These are phyloP conservation scores for Panaeolus papilionaceus DNA, from an alignment of 768 basidiomycete genomes.

Conservation along the genomic window DNA sequence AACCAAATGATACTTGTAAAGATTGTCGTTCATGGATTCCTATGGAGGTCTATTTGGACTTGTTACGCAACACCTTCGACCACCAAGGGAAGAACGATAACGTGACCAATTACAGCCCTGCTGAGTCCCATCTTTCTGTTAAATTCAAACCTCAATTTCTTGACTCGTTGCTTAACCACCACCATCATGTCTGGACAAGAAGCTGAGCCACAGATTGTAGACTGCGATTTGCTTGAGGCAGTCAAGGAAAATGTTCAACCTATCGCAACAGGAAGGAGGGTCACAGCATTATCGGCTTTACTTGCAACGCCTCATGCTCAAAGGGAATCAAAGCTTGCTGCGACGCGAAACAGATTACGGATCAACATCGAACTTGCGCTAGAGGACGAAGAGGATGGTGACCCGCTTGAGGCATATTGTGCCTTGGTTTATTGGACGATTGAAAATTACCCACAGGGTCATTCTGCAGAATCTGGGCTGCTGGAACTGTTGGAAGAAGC, in stretches of 20 bases:
- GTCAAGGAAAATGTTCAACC: slow-evolving; percentile 91
- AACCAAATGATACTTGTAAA: slow-evolving; percentile 15
- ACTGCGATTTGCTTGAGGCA: slow-evolving; percentile 82
- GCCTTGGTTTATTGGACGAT: slow-evolving; percentile 90
- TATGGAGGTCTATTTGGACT: background rate
- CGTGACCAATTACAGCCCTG: slow-evolving; percentile 20
- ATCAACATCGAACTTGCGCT: slow-evolving; percentile 76
- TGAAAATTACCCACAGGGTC: slow-evolving; percentile 94
- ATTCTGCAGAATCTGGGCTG: slow-evolving; percentile 88
- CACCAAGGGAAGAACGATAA: slow-evolving; percentile 9
- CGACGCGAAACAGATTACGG: slow-evolving; percentile 68
- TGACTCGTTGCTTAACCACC: slow-evolving; percentile 27
- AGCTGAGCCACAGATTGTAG: slow-evolving; percentile 56
- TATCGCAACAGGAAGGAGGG: slow-evolving; percentile 78
- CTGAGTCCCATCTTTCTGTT: slow-evolving; percentile 3
- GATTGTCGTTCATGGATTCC: slow-evolving; percentile 8
- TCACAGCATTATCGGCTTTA: slow-evolving; percentile 76
- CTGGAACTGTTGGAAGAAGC: slow-evolving; percentile 93
- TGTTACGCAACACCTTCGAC: background rate
- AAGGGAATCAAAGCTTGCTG: slow-evolving; percentile 71
- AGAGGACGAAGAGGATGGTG: slow-evolving; percentile 78
- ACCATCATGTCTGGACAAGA: slow-evolving; percentile 16
- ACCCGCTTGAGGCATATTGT: slow-evolving; percentile 87
- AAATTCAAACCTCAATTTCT: slow-evolving; percentile 12
- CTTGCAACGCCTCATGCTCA: slow-evolving; percentile 80